phyloP scores from a whole-genome alignment of 108 stramenopile genomes.

The Cyclotella atomus region DNA sequence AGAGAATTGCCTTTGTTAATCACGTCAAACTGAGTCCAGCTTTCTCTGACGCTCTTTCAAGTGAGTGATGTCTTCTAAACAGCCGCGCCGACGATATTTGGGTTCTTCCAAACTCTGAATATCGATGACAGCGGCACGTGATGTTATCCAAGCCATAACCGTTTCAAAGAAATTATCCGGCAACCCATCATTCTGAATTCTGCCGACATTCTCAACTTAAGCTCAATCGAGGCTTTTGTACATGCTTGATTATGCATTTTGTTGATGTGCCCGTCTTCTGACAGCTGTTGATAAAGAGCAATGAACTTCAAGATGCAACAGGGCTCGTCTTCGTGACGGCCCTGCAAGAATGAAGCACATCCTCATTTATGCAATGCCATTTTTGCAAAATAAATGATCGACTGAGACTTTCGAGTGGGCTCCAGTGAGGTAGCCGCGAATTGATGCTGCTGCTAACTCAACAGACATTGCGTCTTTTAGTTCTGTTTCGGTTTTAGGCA shows the following conservation, averaged over 20 bases:
- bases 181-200: background rate
- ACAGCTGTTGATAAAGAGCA: too few species aligned
- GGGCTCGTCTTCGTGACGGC: too few species aligned
- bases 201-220: background rate
- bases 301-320: too few species aligned
- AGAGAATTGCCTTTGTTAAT: background rate
- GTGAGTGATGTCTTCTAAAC: background rate
- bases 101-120: background rate
- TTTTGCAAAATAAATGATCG: too few species aligned
- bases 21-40: constrained; percentile 20
- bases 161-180: background rate
- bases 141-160: background rate
- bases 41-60: constrained; percentile 9
- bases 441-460: background rate
- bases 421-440: too few species aligned
- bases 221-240: background rate
- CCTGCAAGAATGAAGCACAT: too few species aligned
- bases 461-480: background rate
- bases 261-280: background rate
- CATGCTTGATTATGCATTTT: background rate
- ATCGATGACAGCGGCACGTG: background rate
- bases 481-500: background rate
- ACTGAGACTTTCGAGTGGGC: too few species aligned
- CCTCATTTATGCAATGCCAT: too few species aligned
- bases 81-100: background rate